Evolutionary conservation across 2,329 filamentous ascomycete genomes (phyloP).

Genomic region (Aphanoascus verrucosus): DNA sequence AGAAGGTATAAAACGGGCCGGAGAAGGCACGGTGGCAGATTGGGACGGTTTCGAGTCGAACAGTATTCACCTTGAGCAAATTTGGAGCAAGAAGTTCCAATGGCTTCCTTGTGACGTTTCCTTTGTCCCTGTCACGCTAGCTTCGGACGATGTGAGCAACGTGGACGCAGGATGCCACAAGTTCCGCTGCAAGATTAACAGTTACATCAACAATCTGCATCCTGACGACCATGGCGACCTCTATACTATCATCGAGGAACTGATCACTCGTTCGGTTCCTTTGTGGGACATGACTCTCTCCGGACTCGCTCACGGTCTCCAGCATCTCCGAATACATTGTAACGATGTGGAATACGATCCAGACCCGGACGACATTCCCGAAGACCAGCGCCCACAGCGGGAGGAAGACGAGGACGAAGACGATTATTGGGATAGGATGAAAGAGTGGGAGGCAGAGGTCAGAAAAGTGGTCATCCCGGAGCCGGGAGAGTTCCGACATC

Average conservation of each 20-base stretch:
- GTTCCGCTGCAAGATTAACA: constrained; percentile 23
- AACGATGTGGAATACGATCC: constrained; percentile 15
- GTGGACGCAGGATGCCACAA: background rate
- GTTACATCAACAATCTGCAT: constrained; percentile 36
- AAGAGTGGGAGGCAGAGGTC: constrained; percentile 8
- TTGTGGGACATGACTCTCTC: constrained; percentile 27
- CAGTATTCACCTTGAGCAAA: background rate
- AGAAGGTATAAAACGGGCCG: constrained; percentile 20
- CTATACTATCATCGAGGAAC: constrained; percentile 26
- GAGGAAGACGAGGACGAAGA: constrained; percentile 12
- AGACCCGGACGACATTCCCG: constrained; percentile 14
- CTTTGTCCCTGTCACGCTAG: constrained; percentile 16
- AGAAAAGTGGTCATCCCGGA: constrained; percentile 17
- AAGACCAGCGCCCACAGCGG: constrained; percentile 14
- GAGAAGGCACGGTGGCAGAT: constrained; percentile 16
- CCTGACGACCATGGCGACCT: constrained; percentile 23
- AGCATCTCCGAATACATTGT: constrained; percentile 8
- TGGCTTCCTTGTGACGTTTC: constrained; percentile 35
- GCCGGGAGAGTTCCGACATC: constrained; percentile 14
- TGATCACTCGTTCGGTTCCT: constrained; percentile 26
- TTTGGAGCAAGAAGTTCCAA: constrained; percentile 29
- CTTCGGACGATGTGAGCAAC: background rate
- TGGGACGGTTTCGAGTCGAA: background rate
- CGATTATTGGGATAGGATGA: constrained; percentile 6
- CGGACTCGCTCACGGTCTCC: constrained; percentile 12